Evolutionary conservation across 108 stramenopile genomes (phyloP), one percentile per base, ranked within the genome.

Genomic region (Conticribra weissflogii): DNA sequence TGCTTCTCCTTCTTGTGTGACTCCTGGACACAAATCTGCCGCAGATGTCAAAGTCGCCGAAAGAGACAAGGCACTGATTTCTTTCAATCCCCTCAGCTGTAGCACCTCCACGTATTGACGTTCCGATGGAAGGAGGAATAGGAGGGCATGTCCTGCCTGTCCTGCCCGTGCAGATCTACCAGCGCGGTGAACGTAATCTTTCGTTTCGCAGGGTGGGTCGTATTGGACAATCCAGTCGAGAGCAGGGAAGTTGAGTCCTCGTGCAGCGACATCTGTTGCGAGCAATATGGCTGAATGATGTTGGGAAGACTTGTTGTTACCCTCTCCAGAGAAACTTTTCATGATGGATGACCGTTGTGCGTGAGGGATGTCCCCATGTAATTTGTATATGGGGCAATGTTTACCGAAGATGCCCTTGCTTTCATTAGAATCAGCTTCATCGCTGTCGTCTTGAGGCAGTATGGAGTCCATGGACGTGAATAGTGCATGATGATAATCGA

Each of bases 201-300:
- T 80, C 25, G 91, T 81, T 71, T 96, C 96, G 50, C 85, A 87
- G 17, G 97, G 97, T 23, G 96, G 91, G 59, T 96, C 97, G 49
- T 91, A 94, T 76, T 98, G 97, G 8, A 98, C 86, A 53, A 94
- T 95, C 93, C 94, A 95, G 72, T 96, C 91, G 14, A 95, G 81
- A 1, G 79, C 68, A 0, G 84, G 82, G 41, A 98, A 72, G 66
- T 98, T 96, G 52, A 98, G 60, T 21, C 97, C 97, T 33, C 97
- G 90, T n/a, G 95, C 94, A 2, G 95, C 89, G 3, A 98, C 97
- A 72, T 98, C 97, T 4, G 97, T 98, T 1, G 90, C 84, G 48
- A 98, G 54, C 16, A 98, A 64, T 34, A 96, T 79, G 9, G 88
- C 31, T 54, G 60, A 44, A 3, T 65, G 45, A 2, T 65, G 30